Evolutionary conservation across 306 rosid genomes (phyloP), one percentile per base, ranked within the genome.

Genomic region (Myrica gale): DNA sequence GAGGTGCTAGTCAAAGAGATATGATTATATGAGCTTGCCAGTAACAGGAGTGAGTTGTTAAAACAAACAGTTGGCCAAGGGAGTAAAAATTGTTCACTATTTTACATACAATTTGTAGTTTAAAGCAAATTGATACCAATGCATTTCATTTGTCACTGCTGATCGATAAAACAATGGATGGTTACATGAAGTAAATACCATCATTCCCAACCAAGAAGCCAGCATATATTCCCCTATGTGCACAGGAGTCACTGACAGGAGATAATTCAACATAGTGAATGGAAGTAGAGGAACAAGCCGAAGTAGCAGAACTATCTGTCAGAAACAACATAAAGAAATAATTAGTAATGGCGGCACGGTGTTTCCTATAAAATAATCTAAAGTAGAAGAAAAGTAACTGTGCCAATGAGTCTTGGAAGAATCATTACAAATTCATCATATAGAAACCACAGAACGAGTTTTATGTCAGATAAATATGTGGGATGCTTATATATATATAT

Each of bases 121-220:
- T 66, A 57, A 17, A 41, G 58, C 0, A 67, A 47, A 37, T 54
- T 57, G 52, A 51, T 13, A 51, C 45, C 42, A 54, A 16, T n/a
- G 78, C 48, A 71, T 4, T 21, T 20, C 41, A 54, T 47, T 52
- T 11, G n/a, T 72, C 4, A 72, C 9, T 5, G 26, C 39, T 19
- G 69, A 39, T 48, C 19, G 7, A 68, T 21, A 17, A 62, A 55
- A 37, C 13, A 52, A 17, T 41, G 13, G 46, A 5, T 43, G 10
- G n/a, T 7, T 23, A 72, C 12, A 73, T 53, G 5, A 62, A 74
- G 82, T 61, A 48, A 44, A 26, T 76, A 87, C 93, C 92, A 89
- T 87, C 85, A 85, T 87, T 74, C 89, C 93, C 72, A 87, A 75
- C 90, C 91, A 91, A 52, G 84, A 74, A 69, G 88, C 86, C 79